Evolutionary conservation across 2,329 filamentous ascomycete species (phyloP).

Genomic region (Aspergillus sclerotialis): DNA sequence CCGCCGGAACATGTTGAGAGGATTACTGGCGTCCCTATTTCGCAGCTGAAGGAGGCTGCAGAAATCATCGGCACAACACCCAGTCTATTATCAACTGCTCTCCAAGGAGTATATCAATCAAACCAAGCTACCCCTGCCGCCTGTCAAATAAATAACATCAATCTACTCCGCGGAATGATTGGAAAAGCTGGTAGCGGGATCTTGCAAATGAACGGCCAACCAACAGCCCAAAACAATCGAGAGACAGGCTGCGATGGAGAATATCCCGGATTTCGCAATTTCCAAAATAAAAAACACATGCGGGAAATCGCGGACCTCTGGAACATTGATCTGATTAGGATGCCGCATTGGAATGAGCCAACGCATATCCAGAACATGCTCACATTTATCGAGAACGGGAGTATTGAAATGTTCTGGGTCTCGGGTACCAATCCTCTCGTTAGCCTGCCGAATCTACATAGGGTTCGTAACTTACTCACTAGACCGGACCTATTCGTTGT

Average conservation of each 20-base stretch:
- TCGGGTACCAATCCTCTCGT: conserved; percentile 34
- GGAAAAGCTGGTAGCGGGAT: conserved; percentile 30
- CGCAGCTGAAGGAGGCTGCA: conserved; percentile 24
- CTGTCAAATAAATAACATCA: conserved; percentile 38
- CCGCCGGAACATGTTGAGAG: conserved; percentile 24
- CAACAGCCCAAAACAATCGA: conserved; percentile 35
- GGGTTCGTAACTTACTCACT: conserved; percentile 23
- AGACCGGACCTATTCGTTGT: conserved; percentile 28
- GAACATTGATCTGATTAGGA: conserved; percentile 28
- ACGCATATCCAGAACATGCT: conserved; percentile 33
- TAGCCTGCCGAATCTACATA: conserved; percentile 28
- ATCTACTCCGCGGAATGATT: conserved; percentile 29
- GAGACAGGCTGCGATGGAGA: conserved; percentile 35
- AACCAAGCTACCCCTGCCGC: conserved; percentile 35
- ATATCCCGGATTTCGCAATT: conserved; percentile 32
- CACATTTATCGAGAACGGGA: conserved; percentile 26
- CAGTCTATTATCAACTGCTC: conserved; percentile 29
- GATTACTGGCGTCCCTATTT: conserved; percentile 28
- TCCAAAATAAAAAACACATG: conserved; percentile 29
- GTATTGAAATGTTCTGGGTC: conserved; percentile 34
- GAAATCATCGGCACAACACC: conserved; percentile 25
- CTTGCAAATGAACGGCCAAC: conserved; percentile 36
- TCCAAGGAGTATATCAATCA: conserved; percentile 37
- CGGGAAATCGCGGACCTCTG: conserved; percentile 29
- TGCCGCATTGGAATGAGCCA: conserved; percentile 34